Base-by-base conservation (phyloP, 768 basidiomycete species). In the Postia placenta region DNA sequence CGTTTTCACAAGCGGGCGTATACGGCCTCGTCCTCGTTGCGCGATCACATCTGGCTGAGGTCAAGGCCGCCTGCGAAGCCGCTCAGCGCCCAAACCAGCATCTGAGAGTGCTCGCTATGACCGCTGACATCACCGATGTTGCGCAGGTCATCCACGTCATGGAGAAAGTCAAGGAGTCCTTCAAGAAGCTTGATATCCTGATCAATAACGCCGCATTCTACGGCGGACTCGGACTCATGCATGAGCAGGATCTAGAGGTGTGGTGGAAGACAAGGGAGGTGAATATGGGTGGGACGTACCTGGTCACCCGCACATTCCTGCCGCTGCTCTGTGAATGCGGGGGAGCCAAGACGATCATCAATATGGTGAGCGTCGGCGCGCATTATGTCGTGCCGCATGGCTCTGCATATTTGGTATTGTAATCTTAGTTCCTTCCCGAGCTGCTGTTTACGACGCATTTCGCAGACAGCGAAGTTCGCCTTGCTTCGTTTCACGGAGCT, bases 181-280 rank as follows among this genome's bases (percentile, higher is more conserved):
- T 64, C 36, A 66, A 62, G 5, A 44, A 47, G 11, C 55, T 68
- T 2, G 66, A 69, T 43, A 54, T 65, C 24, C 50, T 61, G 19
- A 24, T 67, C 11, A 57, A 56, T 17, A 66, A 61, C 46, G 65
- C 67, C 2, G 65, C 63, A 11, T 36, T 36, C 26, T 24, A 27
- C 11, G 33, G 30, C 30, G 19, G 25, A 9, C 24, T 19, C 20
- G 17, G 12, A 11, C 15, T 44, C 42, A 43, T 49, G 28, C 46
- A 20, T 14, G 48, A 42, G 14, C 19, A 36, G 17, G 43, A 47
- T 43, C 42, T 30, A 23, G 53, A 43, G 3, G 41, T 48, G 19
- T 56, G 51, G 45, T 43, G 47, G 48, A 17, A 33, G 37, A 40
- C 42, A 11, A 48, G 26, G 45, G 40, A 35, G 5, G 45, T 50